These are phyloP conservation scores for Kalmanozyma brasiliensis DNA, from an alignment of 1,284 basidiomycete genomes.

Conservation along the genomic window DNA sequence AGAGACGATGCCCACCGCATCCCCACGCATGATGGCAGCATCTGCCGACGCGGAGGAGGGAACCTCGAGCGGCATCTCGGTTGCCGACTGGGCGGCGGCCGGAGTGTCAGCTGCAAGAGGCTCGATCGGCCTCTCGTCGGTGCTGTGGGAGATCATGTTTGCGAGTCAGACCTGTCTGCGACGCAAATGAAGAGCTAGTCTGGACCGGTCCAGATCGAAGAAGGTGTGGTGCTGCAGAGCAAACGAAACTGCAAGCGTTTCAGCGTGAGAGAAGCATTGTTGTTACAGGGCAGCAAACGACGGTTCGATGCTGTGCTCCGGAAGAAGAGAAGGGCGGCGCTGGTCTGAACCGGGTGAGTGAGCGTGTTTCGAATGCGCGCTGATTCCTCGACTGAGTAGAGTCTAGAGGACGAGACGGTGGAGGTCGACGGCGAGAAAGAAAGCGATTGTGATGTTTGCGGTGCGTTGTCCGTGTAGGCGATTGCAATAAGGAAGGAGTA, in stretches of 20 bases:
- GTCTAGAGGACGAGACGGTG: neutral
- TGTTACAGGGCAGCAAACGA: neutral
- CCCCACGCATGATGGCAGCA: neutral
- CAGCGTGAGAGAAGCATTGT: conserved; percentile 24
- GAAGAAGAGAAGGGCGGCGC: neutral
- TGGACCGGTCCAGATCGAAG: neutral
- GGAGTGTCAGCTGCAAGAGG: neutral
- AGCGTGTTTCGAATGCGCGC: too few species aligned
- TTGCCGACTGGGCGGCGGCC: neutral
- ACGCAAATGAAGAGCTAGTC: too few species aligned
- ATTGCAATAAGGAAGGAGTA: too few species aligned
- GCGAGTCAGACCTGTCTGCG: too few species aligned
- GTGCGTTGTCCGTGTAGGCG: too few species aligned
- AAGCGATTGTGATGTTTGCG: conserved; percentile 1
- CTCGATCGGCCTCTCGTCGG: neutral
- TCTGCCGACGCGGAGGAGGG: neutral
- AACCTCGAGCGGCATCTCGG: neutral
- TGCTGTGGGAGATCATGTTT: conserved; percentile 14
- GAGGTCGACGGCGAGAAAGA: neutral
- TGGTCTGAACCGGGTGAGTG: too few species aligned
- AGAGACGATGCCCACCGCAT: conserved; percentile 5
- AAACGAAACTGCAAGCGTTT: neutral
- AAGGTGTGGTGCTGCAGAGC: conserved; percentile 6
- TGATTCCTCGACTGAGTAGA: neutral
- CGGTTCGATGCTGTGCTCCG: neutral